A percentile compares a stretch with the other conserved stretches of the same genome.
phyloP scores from a whole-genome alignment of 2,329 filamentous ascomycete species.

The Aureobasidium sp. region DNA sequence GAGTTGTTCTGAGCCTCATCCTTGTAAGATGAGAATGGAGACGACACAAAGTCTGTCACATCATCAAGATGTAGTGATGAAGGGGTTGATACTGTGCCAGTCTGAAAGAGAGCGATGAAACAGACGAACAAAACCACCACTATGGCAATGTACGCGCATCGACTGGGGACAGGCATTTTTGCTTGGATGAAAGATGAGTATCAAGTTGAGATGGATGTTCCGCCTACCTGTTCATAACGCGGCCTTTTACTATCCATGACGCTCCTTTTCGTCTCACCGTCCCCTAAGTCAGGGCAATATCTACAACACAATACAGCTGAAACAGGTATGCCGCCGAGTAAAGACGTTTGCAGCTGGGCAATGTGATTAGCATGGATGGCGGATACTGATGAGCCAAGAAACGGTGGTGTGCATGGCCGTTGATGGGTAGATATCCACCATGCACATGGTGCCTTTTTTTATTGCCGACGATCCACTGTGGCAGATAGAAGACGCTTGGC shows the following conservation, averaged over 20 bases:
- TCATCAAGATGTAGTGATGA: slow-evolving; percentile 7
- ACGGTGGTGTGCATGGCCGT: slow-evolving; percentile 3
- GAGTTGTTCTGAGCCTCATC: neutral
- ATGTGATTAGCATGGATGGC: neutral
- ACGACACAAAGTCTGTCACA: neutral
- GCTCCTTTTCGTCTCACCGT: slow-evolving; percentile 5
- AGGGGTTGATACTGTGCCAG: slow-evolving; percentile 3
- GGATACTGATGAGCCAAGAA: slow-evolving; percentile 11
- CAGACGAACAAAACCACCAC: neutral
- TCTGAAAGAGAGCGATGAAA: slow-evolving; percentile 4
- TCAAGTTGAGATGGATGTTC: neutral
- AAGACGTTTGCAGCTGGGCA: neutral
- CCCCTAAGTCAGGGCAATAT: neutral
- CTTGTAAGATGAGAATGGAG: slow-evolving; percentile 2
- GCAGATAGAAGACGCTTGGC: neutral
- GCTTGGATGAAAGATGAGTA: neutral
- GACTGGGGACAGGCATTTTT: slow-evolving; percentile 3
- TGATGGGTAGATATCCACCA: neutral
- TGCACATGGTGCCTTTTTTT: slow-evolving; percentile 1
- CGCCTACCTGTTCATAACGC: neutral
- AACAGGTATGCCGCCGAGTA: slow-evolving; percentile 1
- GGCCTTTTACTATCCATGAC: neutral
- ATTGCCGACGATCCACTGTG: neutral
- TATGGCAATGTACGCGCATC: neutral
- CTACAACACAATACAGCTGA: neutral